Percentiles rank a stretch among this genome's conserved stretches.
Evolutionary conservation across 768 basidiomycete species (phyloP).

Genomic region (Leccinum rimulosum): DNA sequence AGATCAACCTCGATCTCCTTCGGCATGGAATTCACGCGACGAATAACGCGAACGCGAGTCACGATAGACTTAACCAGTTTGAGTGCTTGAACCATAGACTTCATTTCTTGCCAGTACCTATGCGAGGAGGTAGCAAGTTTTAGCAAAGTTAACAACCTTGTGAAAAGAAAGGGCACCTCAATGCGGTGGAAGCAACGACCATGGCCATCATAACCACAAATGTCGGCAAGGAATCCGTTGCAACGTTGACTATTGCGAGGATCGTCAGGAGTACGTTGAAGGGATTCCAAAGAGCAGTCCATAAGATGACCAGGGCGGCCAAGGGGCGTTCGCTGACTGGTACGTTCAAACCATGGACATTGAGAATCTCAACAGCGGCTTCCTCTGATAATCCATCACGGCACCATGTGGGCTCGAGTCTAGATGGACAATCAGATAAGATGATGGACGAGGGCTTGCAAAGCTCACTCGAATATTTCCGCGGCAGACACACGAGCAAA

Average conservation of each 20-base stretch:
- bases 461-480: slow-evolving; percentile 25
- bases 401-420: slow-evolving; percentile 27
- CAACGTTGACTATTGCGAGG: slow-evolving; percentile 33
- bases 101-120: slow-evolving; percentile 35
- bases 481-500: slow-evolving; percentile 25
- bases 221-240: slow-evolving; percentile 31
- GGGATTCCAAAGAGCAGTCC: slow-evolving; percentile 35
- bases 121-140: neutral
- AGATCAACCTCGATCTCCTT: slow-evolving; percentile 32
- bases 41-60: slow-evolving; percentile 33
- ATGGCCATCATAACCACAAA: slow-evolving; percentile 36
- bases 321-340: slow-evolving; percentile 33
- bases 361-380: slow-evolving; percentile 15
- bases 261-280: slow-evolving; percentile 34
- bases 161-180: slow-evolving; percentile 21
- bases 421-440: slow-evolving; percentile 7
- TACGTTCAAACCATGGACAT: slow-evolving; percentile 26
- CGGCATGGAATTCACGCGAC: slow-evolving; percentile 17
- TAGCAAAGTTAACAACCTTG: neutral
- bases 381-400: slow-evolving; percentile 26
- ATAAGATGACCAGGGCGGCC: slow-evolving; percentile 27
- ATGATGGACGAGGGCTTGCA: neutral
- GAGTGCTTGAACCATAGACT: slow-evolving; percentile 35
- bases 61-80: slow-evolving; percentile 34
- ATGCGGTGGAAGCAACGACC: slow-evolving; percentile 34